phyloP scores from a whole-genome alignment of 352 stramenopile genomes.

The Globisporangium mamillatum region DNA sequence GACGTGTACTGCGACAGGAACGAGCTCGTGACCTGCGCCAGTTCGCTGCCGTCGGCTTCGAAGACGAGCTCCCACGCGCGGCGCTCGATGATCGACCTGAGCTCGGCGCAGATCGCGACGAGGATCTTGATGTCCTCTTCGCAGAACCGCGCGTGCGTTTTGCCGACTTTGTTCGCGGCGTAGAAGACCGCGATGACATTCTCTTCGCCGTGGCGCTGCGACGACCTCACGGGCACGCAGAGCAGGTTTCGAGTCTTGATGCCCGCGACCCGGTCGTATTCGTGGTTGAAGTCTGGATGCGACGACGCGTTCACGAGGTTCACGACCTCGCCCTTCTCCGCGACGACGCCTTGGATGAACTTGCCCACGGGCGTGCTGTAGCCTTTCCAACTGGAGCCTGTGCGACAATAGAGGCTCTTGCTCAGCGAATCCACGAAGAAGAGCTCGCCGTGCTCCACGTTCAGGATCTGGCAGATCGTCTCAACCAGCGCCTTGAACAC shows the following conservation, averaged over 20 bases:
- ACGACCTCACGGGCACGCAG: constrained; percentile 67
- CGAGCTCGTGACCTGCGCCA: constrained; percentile 47
- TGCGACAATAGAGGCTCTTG: constrained; percentile 62
- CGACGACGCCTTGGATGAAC: constrained; percentile 69
- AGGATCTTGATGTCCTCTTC: constrained; percentile 67
- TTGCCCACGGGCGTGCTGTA: constrained; percentile 66
- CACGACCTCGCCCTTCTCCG: constrained; percentile 53
- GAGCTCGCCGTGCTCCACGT: constrained; percentile 62
- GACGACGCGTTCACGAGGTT: constrained; percentile 51
- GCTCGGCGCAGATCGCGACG: constrained; percentile 58
- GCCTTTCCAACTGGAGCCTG: constrained; percentile 63
- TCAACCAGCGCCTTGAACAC: constrained; percentile 42
- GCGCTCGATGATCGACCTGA: constrained; percentile 60
- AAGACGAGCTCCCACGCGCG: constrained; percentile 76
- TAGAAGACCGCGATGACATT: constrained; percentile 79
- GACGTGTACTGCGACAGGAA: constrained; percentile 79
- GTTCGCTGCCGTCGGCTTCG: constrained; percentile 48
- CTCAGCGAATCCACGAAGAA: constrained; percentile 80
- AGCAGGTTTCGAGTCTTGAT: constrained; percentile 67
- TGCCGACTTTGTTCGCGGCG: constrained; percentile 69
- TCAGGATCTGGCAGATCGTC: constrained; percentile 44
- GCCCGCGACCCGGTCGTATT: constrained; percentile 60
- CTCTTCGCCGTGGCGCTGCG: constrained; percentile 59
- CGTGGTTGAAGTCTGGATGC: constrained; percentile 64
- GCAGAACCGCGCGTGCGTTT: constrained; percentile 39